Evolutionary conservation across 495 filamentous ascomycete genomes (phyloP), one percentile per base, ranked within the genome.

Genomic region (Penicillium verhagenii): DNA sequence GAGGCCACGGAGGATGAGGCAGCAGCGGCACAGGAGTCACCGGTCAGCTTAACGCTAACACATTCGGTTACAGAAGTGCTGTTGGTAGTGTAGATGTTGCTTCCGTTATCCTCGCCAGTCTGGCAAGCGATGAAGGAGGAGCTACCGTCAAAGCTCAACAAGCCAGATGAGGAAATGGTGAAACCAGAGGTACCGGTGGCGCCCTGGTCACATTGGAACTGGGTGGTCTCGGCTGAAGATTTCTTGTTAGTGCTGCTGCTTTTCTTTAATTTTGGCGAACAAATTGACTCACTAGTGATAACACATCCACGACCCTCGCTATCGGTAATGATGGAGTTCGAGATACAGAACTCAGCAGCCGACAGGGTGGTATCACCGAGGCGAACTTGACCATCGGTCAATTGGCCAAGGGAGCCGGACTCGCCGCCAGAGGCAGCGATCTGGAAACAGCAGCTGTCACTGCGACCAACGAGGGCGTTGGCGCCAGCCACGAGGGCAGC

Each of bases 131-230:
- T 76, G 63, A 85, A 86, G 6, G 64, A 58, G 8, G 67, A 59
- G 55, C 65, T 72, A 18, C 75, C 76, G 21, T 75, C 61, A 43
- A 64, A 79, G 14, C 68, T 70, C 33, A 84, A 50, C 43, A 72
- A 57, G 9, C 79, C 80, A 38, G 79, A 65, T 26, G 75, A 78
- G 52, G 61, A 68, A 47, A 85, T 68, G 10, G 70, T 66, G 66
- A 83, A 85, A 29, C 78, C 78, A 6, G 67, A 33, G 42, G 68
- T 69, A n/a, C 75, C 72, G 1, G 47, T 52, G 18, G 72, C 73
- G 54, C 81, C 82, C 20, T 68, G 53, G 52, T 88, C 85, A 64
- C 87, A 90, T 64, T 89, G 86, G 43, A 82, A 81, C 56, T 89
- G 83, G n/a, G 79, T 79, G 3, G 81, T 83, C 3, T 78, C 74